These are phyloP conservation scores for Teratosphaeria destructans DNA, from an alignment of 2,329 filamentous ascomycete species.

Conservation along the genomic window DNA sequence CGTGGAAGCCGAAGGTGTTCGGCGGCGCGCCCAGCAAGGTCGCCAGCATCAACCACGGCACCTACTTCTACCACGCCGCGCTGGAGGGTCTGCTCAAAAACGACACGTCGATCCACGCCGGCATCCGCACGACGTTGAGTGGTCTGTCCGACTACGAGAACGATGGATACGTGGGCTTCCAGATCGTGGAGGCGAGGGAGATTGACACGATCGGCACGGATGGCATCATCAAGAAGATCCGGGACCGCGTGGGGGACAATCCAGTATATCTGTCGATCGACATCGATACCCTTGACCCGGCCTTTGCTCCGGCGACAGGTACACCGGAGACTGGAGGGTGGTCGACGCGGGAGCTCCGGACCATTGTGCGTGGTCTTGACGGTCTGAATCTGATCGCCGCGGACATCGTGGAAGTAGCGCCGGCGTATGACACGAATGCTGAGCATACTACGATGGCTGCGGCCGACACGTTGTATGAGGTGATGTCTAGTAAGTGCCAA, in stretches of 20 bases:
- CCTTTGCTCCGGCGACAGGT: slow-evolving; percentile 65
- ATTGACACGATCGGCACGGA: slow-evolving; percentile 59
- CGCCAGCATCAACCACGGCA: slow-evolving; percentile 71
- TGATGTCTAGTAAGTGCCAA: slow-evolving; percentile 47
- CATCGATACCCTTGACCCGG: slow-evolving; percentile 80
- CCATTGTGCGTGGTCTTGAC: slow-evolving; percentile 59
- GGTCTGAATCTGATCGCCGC: slow-evolving; percentile 55
- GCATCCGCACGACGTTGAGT: slow-evolving; percentile 72
- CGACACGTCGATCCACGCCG: slow-evolving; percentile 78
- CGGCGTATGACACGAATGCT: slow-evolving; percentile 62
- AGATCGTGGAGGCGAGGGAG: slow-evolving; percentile 67
- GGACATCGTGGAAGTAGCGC: slow-evolving; percentile 65
- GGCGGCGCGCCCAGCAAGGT: slow-evolving; percentile 68
- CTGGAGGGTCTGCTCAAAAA: slow-evolving; percentile 70
- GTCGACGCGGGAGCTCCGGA: slow-evolving; percentile 62
- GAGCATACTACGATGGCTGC: slow-evolving; percentile 63
- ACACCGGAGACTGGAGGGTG: slow-evolving; percentile 69
- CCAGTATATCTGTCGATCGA: slow-evolving; percentile 78
- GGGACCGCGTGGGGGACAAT: slow-evolving; percentile 60
- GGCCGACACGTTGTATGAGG: slow-evolving; percentile 62
- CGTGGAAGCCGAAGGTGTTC: slow-evolving; percentile 77
- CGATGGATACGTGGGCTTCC: slow-evolving; percentile 74
- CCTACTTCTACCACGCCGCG: slow-evolving; percentile 76
- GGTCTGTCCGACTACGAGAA: slow-evolving; percentile 75
- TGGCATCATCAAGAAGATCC: slow-evolving; percentile 66